phyloP scores from a whole-genome alignment of 208 protist genomes.

The Strigomonas culicis region DNA sequence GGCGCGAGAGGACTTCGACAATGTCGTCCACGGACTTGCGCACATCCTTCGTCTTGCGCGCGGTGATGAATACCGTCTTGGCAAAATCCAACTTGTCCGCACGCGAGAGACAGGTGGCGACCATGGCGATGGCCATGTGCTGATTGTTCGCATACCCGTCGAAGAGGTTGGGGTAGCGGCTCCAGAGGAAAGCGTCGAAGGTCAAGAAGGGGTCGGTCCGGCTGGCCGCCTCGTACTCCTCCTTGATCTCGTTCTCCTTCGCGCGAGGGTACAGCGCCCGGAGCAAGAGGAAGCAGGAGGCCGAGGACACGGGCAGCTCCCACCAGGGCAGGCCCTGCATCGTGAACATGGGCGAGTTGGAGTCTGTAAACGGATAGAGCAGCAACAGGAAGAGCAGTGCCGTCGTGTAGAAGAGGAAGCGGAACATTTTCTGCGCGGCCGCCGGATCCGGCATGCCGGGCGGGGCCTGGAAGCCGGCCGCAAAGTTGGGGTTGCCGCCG shows the following conservation, averaged over 20 bases:
- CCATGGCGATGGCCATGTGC: constrained; percentile 61
- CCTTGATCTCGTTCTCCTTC: constrained; percentile 69
- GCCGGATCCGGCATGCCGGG: constrained; percentile 8
- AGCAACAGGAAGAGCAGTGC: constrained; percentile 46
- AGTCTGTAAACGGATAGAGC: constrained; percentile 41
- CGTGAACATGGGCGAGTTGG: constrained; percentile 51
- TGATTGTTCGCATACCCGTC: constrained; percentile 74
- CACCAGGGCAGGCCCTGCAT: constrained; percentile 76
- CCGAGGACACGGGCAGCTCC: constrained; percentile 59
- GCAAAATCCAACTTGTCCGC: constrained; percentile 62
- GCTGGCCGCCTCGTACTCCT: constrained; percentile 56
- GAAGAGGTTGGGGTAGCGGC: constrained; percentile 68
- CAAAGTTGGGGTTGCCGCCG: not conserved
- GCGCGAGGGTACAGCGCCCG: constrained; percentile 48
- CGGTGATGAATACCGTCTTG: constrained; percentile 58
- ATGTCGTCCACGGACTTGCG: constrained; percentile 64
- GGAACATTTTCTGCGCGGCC: constrained; percentile 25
- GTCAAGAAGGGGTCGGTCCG: constrained; percentile 53
- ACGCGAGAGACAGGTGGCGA: constrained; percentile 54
- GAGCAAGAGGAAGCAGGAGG: constrained; percentile 65
- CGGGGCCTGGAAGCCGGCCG: constrained; percentile 14
- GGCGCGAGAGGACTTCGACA: constrained; percentile 56
- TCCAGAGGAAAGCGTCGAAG: constrained; percentile 75
- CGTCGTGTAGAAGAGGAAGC: constrained; percentile 58
- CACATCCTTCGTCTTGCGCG: constrained; percentile 52